Evolutionary conservation across 345 rosid genomes (phyloP).

Genomic region (Barbarea vulgaris): DNA sequence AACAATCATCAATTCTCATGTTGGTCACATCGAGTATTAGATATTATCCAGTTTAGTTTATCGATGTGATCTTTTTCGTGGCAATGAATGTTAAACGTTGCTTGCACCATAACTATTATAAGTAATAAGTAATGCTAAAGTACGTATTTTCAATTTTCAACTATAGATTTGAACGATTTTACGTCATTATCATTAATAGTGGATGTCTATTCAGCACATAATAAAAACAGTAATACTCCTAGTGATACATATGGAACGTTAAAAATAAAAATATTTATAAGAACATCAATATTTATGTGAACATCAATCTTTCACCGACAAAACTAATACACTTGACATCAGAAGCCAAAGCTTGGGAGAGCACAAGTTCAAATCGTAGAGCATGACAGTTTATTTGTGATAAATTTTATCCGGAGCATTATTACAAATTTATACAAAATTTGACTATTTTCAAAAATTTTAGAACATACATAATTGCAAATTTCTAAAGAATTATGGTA

Average conservation of each 20-base stretch:
- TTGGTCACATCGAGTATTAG: constrained; percentile 7
- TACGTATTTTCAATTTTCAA: constrained; percentile 7
- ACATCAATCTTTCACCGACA: background rate
- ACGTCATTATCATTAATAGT: constrained; percentile 17
- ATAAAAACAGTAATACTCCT: background rate
- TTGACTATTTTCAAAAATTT: too few species aligned
- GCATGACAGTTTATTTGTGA: background rate
- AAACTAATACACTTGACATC: background rate
- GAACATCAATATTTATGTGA: background rate
- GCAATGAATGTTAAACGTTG: background rate
- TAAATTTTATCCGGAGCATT: too few species aligned
- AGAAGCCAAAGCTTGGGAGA: background rate
- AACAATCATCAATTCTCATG: background rate
- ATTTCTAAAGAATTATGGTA: too few species aligned
- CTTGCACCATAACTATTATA: background rate
- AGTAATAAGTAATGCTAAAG: background rate
- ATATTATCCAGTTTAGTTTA: constrained; percentile 11
- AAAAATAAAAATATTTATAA: background rate
- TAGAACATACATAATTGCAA: too few species aligned
- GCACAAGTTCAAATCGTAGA: background rate
- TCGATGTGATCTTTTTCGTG: background rate
- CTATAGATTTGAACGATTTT: background rate
- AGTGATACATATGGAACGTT: background rate
- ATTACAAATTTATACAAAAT: too few species aligned
- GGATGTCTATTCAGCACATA: constrained; percentile 2